These are phyloP conservation scores for Neocallimastix lanati DNA, from an alignment of 192 early-diverging fungal species.

Conservation along the genomic window DNA sequence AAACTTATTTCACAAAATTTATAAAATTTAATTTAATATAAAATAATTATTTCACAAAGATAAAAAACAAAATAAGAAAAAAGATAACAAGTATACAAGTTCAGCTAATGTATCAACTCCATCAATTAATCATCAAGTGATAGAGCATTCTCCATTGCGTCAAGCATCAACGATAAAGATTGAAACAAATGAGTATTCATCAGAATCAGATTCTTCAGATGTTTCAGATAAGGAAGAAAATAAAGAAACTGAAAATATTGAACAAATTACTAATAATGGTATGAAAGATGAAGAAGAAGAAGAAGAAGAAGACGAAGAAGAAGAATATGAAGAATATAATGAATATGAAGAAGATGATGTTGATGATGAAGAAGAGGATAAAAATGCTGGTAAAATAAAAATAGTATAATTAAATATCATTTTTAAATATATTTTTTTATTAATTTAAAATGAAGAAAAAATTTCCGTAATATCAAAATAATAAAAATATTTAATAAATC, in stretches of 20 bases:
- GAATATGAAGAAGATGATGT: constrained; percentile 8
- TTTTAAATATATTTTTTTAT: too few relatives aligned
- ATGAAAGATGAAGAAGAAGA: constrained; percentile 3
- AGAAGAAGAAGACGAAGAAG: not conserved
- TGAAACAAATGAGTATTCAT: constrained; percentile 4
- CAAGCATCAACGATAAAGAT: not conserved
- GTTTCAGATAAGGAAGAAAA: not conserved
- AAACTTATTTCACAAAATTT: too few relatives aligned
- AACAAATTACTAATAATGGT: constrained; percentile 6
- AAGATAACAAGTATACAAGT: not conserved
- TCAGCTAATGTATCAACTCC: too few relatives aligned
- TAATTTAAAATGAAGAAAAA: too few relatives aligned
- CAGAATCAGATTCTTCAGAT: not conserved
- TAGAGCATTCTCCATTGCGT: not conserved
- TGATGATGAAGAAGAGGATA: constrained; percentile 11
- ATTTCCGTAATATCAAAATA: too few relatives aligned
- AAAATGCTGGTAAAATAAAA: not conserved
- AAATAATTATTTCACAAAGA: not conserved
- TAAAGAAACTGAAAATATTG: constrained; percentile 2
- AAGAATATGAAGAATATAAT: not conserved
- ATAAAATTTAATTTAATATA: too few relatives aligned
- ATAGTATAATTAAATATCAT: too few relatives aligned
- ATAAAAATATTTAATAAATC: too few relatives aligned
- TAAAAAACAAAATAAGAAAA: not conserved
- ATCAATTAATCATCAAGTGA: not conserved